Evolutionary conservation across 2,329 filamentous ascomycete species (phyloP), one percentile per base, ranked within the genome.

Genomic region (Cladosporium sp.): DNA sequence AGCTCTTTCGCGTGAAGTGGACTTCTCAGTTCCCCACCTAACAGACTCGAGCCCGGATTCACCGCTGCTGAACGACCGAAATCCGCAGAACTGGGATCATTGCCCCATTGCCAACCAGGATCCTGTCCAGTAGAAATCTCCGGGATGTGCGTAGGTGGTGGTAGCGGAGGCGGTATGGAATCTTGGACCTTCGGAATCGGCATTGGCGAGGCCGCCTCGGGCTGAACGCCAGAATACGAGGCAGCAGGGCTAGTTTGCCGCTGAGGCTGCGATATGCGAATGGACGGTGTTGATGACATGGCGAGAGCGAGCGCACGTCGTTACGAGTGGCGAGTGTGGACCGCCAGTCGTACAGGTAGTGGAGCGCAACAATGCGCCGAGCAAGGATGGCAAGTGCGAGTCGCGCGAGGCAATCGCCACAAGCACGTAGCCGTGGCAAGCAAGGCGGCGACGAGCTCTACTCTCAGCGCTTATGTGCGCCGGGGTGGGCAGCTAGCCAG

Each of bases 41-140:
- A 74, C 65, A 83, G 75, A 71, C 81, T 83, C 68, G 80, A 81
- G 67, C 80, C 82, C 64, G 80, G 78, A 72, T 80, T 84, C 59
- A 84, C 77, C 57, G 79, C 79, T 68, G 78, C 78, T 66, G 76
- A 76, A 61, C 80, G 78, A 64, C 80, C 81, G 74, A 84, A 83
- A 69, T 81, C 79, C 59, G 78, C 75, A 62, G 82, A 77, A 66
- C 79, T 81, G 55, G 80, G 80, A 60, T 81, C 80, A 77, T 90
- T 88, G 68, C 84, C 86, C 82, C 85, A 87, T 75, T 85, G 80
- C 87, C 87, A 90, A 67, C 84, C 87, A 65, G 84, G 81, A 76
- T 90, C 88, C 71, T 85, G 82, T 41, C 86, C 87, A 76, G 71
- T 82, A 79, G 69, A 87, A 78, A 75, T 71, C 57, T 87, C 84